Evolutionary conservation across 1,284 basidiomycete species (phyloP), one percentile per base, ranked within the genome.

Genomic region (Pisolithus thermaeus): DNA sequence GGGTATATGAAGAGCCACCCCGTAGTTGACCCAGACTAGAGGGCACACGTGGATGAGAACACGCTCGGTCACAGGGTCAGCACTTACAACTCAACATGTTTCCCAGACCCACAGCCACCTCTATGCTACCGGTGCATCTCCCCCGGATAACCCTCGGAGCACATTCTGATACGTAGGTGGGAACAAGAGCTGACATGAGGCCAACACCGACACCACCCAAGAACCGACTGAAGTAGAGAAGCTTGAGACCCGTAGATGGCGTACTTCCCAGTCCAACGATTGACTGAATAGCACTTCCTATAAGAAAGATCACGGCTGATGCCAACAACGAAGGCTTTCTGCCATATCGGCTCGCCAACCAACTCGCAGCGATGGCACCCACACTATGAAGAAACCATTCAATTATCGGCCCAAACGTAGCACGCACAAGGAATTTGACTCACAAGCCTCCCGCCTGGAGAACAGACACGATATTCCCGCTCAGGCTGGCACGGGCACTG

Each of bases 381-480:
- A 79, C 73, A 49, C 75, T 75, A 42, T 11, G 37, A 8, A 42
- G 36, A 16, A 36, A 32, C 16, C 14, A 44, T 35, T n/a, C n/a
- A 23, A 22, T 45, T 9, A 18, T 6, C 16, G 4, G 7, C 0
- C 22, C 12, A 25, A 12, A n/a, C 18, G 56, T 54, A 35, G 55
- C 48, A 23, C 18, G 18, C 1, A 62, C 49, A 45, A 7, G 18
- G 62, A 57, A 43, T 9, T 30, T 30, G 23, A 73, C 81, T 55
- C 67, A 83, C 79, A 83, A 78, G 54, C 71, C 76, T 3, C 80
- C 79, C 8, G 71, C 80, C 54, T 82, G 81, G 11, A 83, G 63
- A 27, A 83, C 71, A 7, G 79, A 73, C 14, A 83, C 81, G 45
- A 84, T 76, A 60, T 83, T 81, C 3, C 77, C 78, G 43, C 62